Evolutionary conservation across 1,139 yeast species (phyloP).

Genomic region (Candida labiduridarum): DNA sequence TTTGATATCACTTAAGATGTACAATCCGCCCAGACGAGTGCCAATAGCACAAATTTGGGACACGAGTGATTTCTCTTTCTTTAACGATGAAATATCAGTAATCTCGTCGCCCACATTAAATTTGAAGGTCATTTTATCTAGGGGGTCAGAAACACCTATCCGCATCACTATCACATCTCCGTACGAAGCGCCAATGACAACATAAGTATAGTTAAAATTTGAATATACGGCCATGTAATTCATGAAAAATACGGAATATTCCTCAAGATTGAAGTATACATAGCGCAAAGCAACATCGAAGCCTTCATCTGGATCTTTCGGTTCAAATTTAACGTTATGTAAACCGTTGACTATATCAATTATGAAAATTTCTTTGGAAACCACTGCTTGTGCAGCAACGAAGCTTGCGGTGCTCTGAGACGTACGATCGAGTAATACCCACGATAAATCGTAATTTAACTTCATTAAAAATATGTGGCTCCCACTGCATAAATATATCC

Average conservation of each 20-base stretch:
- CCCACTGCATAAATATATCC: conserved; percentile 4
- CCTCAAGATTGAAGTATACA: neutral
- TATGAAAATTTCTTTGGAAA: neutral
- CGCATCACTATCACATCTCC: conserved; percentile 29
- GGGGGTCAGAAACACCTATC: neutral
- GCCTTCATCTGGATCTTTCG: neutral
- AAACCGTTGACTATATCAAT: conserved; percentile 12
- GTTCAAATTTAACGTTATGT: neutral
- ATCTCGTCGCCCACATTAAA: conserved; percentile 37
- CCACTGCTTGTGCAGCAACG: conserved; percentile 6
- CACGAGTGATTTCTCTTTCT: neutral
- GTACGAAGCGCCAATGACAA: conserved; percentile 31
- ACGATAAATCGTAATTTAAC: neutral
- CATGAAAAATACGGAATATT: neutral
- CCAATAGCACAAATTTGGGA: conserved; percentile 29
- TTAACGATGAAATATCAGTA: conserved; percentile 23
- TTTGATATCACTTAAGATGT: conserved; percentile 12
- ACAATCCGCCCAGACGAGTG: conserved; percentile 40
- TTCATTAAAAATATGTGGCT: neutral
- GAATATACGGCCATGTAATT: neutral
- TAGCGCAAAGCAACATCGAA: neutral
- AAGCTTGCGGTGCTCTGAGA: conserved; percentile 2
- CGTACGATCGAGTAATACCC: neutral
- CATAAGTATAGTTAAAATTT: neutral
- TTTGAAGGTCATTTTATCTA: conserved; percentile 7